phyloP scores from a whole-genome alignment of 371 early-diverging fungal species.

The Mucor sp. region DNA sequence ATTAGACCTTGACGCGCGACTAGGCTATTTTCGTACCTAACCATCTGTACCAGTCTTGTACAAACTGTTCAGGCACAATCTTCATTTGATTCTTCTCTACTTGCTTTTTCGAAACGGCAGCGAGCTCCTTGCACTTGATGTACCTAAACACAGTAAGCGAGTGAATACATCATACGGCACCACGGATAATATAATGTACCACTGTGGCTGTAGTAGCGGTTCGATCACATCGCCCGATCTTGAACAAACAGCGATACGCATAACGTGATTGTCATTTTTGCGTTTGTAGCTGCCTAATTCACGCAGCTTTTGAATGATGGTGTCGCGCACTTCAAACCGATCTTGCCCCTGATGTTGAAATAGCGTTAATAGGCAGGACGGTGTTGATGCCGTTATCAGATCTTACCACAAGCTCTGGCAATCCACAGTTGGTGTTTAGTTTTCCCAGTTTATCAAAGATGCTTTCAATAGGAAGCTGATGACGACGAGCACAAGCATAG shows the following conservation, averaged over 20 bases:
- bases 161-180: neutral
- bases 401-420: slow-evolving; percentile 57
- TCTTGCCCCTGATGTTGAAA: slow-evolving; percentile 50
- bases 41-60: slow-evolving; percentile 95
- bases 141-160: slow-evolving; percentile 56
- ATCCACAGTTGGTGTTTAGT: slow-evolving; percentile 63
- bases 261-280: slow-evolving; percentile 78
- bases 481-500: slow-evolving; percentile 89
- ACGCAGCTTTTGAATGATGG: slow-evolving; percentile 69
- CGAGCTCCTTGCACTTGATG: slow-evolving; percentile 85
- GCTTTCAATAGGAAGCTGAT: slow-evolving; percentile 77
- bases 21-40: slow-evolving; percentile 59
- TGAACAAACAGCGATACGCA: slow-evolving; percentile 88
- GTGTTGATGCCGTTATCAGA: neutral
- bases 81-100: slow-evolving; percentile 73
- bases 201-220: slow-evolving; percentile 96
- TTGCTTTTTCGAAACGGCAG: slow-evolving; percentile 68
- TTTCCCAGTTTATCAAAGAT: slow-evolving; percentile 89
- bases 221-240: slow-evolving; percentile 98
- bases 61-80: slow-evolving; percentile 82
- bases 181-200: slow-evolving; percentile 66
- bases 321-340: slow-evolving; percentile 85
- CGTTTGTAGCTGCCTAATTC: slow-evolving; percentile 69
- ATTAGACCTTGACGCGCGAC: no score
- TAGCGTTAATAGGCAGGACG: neutral